phyloP scores from a whole-genome alignment of 2,329 filamentous ascomycete genomes.

The Lachnellula hyalina region DNA sequence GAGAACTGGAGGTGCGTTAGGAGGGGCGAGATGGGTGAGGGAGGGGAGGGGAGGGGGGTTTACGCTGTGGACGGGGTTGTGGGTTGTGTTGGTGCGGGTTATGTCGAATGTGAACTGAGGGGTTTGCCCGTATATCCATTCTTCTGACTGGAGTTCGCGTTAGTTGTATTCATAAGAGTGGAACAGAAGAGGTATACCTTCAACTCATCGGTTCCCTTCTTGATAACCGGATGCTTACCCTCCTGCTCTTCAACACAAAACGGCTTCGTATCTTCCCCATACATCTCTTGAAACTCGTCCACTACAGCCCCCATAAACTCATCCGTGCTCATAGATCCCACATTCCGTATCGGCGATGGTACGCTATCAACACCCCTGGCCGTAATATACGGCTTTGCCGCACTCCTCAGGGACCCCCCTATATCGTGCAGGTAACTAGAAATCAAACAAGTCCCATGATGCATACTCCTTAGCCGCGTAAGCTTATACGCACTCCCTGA shows the following conservation, averaged over 20 bases:
- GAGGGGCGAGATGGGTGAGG: too few species aligned
- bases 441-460: slow-evolving; percentile 89
- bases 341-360: slow-evolving; percentile 76
- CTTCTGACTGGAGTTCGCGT: background rate
- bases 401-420: slow-evolving; percentile 67
- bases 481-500: slow-evolving; percentile 96
- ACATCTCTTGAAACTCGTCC: slow-evolving; percentile 62
- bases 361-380: slow-evolving; percentile 90
- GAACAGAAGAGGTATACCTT: background rate
- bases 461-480: slow-evolving; percentile 71
- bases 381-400: slow-evolving; percentile 68
- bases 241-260: slow-evolving; percentile 8
- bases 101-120: slow-evolving; percentile 7
- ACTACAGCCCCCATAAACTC: slow-evolving; percentile 50
- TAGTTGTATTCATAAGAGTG: background rate
- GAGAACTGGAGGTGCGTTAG: background rate
- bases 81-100: background rate
- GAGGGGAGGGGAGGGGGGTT: too few species aligned
- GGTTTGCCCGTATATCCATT: slow-evolving; percentile 12
- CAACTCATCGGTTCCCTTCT: slow-evolving; percentile 3
- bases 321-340: slow-evolving; percentile 49
- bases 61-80: background rate
- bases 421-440: slow-evolving; percentile 66
- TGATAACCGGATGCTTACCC: slow-evolving; percentile 1
- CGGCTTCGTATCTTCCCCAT: slow-evolving; percentile 40